Evolutionary conservation across 2,329 filamentous ascomycete genomes (phyloP).

Genomic region (Parafenestella ontariensis): DNA sequence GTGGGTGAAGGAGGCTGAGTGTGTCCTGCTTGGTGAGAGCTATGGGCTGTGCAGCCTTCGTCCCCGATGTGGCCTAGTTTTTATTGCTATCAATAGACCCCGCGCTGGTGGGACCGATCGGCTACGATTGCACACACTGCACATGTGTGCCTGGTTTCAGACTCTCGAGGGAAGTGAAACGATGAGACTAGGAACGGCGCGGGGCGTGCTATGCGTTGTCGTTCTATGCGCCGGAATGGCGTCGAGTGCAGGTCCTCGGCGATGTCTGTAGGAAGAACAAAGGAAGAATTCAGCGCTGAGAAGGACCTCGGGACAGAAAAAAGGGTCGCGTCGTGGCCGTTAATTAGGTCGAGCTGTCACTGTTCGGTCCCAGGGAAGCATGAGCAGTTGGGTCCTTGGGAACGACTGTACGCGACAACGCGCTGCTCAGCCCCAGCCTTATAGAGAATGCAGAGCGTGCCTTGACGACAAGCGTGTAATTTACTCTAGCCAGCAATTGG

Average conservation of each 20-base stretch:
- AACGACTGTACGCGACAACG: constrained; percentile 4
- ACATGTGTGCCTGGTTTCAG: constrained; percentile 34
- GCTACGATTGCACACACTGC: constrained; percentile 17
- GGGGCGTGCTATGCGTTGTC: constrained; percentile 19
- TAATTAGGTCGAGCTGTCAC: constrained; percentile 10
- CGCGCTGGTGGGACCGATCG: constrained; percentile 7
- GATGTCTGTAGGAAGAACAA: neutral
- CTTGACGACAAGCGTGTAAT: neutral
- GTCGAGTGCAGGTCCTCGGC: constrained; percentile 1
- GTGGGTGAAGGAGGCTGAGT: constrained; percentile 40
- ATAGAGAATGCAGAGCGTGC: constrained; percentile 9
- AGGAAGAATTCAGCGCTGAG: neutral
- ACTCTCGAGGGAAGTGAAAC: constrained; percentile 24
- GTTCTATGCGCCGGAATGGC: constrained; percentile 5
- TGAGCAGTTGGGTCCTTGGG: neutral
- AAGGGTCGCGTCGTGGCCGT: constrained; percentile 5
- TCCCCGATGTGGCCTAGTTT: constrained; percentile 17
- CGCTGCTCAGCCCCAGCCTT: constrained; percentile 18
- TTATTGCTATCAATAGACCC: constrained; percentile 11
- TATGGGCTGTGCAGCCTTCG: constrained; percentile 15
- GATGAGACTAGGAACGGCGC: constrained; percentile 10
- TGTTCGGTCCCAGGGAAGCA: neutral
- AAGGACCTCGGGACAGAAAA: neutral
- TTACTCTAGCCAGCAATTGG: constrained; percentile 4
- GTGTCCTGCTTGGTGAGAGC: constrained; percentile 24